A percentile compares a stretch with the other conserved stretches of the same genome.
Evolutionary conservation across 1,139 yeast species (phyloP).

Genomic region (Yamadazyma trypodendri): DNA sequence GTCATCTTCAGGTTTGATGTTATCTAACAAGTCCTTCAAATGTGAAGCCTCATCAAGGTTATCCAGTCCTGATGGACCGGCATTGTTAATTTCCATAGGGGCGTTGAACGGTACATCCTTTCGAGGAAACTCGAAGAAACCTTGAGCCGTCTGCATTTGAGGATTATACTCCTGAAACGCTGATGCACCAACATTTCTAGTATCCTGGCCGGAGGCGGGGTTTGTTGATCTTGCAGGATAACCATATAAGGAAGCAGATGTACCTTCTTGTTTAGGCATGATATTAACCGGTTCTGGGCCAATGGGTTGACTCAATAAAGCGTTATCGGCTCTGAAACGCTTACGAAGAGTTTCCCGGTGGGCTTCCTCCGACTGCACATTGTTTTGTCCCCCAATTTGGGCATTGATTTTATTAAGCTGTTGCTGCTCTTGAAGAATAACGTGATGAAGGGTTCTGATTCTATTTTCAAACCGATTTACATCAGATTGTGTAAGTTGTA

Average conservation of each 20-base stretch:
- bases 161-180: not conserved
- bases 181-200: not conserved
- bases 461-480: not conserved
- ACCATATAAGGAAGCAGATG: not conserved
- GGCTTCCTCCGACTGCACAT: not conserved
- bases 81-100: not conserved
- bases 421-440: not conserved
- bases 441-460: not conserved
- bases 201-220: not conserved
- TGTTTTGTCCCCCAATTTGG: not conserved
- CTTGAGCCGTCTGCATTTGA: not conserved
- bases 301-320: not conserved
- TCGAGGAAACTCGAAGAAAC: not conserved
- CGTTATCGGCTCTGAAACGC: not conserved
- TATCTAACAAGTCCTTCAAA: conserved; percentile 45
- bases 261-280: not conserved
- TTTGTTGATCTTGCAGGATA: not conserved
- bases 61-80: not conserved
- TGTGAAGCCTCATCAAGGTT: conserved; percentile 8
- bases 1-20: conserved; percentile 67
- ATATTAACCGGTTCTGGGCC: not conserved
- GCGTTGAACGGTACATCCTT: not conserved
- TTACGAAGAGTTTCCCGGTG: not conserved
- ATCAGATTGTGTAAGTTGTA: not conserved
- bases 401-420: not conserved